Evolutionary conservation across 371 early-diverging fungal species (phyloP).

Genomic region (Mortierella polycephala): DNA sequence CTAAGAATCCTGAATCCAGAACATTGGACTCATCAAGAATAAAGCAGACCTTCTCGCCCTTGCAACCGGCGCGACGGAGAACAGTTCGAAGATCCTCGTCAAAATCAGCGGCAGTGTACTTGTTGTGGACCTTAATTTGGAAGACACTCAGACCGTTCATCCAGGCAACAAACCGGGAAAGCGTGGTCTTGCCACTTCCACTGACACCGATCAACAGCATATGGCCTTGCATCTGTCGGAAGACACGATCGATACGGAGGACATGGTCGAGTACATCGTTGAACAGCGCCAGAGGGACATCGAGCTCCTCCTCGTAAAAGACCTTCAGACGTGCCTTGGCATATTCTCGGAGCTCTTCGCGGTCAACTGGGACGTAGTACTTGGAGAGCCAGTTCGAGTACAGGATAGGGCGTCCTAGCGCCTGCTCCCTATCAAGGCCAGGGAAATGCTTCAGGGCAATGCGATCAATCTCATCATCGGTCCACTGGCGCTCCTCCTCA

Average conservation of each 20-base stretch:
- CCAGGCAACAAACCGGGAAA: conserved; percentile 99
- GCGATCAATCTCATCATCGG: conserved; percentile 87
- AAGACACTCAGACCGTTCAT: conserved; percentile 97
- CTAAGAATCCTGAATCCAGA: conserved; percentile 95
- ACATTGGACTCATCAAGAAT: conserved; percentile 98
- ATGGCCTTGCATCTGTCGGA: conserved; percentile 98
- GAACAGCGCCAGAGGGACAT: conserved; percentile 95
- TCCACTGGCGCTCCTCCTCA: conserved; percentile 93
- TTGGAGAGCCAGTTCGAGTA: conserved; percentile 98
- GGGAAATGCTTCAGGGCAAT: conserved; percentile 93
- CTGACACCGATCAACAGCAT: conserved; percentile 97
- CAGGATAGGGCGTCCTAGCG: conserved; percentile 91
- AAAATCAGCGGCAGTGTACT: conserved; percentile 96
- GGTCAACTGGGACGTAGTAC: conserved; percentile 89
- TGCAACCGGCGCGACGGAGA: conserved; percentile 93
- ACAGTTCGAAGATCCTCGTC: conserved; percentile 96
- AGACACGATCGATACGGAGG: conserved; percentile 97
- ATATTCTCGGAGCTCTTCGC: conserved; percentile 92
- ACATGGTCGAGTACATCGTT: conserved; percentile 98
- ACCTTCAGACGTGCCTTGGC: conserved; percentile 95
- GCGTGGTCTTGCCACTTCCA: conserved; percentile 95
- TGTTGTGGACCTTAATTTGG: conserved; percentile 97
- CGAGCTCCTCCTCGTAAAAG: conserved; percentile 99
- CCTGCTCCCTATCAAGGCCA: conserved; percentile 72
- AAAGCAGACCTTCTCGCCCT: conserved; percentile 98